Evolutionary conservation across 2,329 filamentous ascomycete genomes (phyloP).

Genomic region (Epichloe aotearoae): DNA sequence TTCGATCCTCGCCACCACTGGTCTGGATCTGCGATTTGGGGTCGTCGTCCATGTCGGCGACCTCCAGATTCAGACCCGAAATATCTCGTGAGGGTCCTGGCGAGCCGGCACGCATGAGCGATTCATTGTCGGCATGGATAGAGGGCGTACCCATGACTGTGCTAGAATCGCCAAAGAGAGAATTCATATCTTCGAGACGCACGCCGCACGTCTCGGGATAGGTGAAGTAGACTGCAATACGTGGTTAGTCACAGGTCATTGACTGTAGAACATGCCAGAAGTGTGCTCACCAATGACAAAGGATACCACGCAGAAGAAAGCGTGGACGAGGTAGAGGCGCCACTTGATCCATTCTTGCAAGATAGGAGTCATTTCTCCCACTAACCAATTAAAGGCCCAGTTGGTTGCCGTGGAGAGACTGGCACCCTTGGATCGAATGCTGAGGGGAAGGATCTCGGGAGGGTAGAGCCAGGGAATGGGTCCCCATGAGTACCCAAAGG

Average conservation of each 20-base stretch:
- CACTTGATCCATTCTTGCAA: constrained; percentile 86
- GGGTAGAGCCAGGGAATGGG: constrained; percentile 97
- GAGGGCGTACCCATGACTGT: constrained; percentile 68
- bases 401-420: constrained; percentile 93
- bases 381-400: constrained; percentile 97
- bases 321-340: constrained; percentile 88
- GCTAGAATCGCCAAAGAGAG: constrained; percentile 84
- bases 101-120: constrained; percentile 65
- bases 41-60: constrained; percentile 43
- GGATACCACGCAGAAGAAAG: constrained; percentile 90
- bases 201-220: constrained; percentile 96
- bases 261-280: background rate
- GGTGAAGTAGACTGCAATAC: constrained; percentile 71
- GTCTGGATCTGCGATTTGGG: constrained; percentile 27
- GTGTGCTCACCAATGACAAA: constrained; percentile 76
- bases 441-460: constrained; percentile 93
- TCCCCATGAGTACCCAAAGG: constrained; percentile 91
- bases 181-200: constrained; percentile 91
- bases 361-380: constrained; percentile 88
- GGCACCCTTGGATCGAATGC: constrained; percentile 92
- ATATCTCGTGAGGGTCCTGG: constrained; percentile 57
- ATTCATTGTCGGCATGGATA: constrained; percentile 61
- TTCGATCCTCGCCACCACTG: constrained; percentile 22
- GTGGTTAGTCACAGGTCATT: constrained; percentile 2
- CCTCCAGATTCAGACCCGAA: constrained; percentile 70